Evolutionary conservation across 306 rosid species (phyloP), one percentile per base, ranked within the genome.

Genomic region (Lagenaria siceraria): DNA sequence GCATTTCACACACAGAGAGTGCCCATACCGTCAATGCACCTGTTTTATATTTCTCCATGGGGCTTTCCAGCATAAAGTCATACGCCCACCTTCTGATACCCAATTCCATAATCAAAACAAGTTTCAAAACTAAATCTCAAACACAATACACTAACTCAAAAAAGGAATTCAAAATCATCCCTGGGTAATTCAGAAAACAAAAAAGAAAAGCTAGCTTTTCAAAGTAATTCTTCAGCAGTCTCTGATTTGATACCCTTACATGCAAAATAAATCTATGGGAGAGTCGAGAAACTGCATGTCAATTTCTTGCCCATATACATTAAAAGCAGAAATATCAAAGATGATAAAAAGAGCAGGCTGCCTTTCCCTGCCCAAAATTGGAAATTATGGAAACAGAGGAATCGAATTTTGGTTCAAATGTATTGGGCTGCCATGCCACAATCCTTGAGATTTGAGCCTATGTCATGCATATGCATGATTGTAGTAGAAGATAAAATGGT

Each of bases 391-490:
- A 33, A 24, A 25, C 58, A 70, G 40, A 46, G 56, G 76, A 69
- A 69, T 69, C 53, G 76, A 24, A 68, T 68, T 42, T 42, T 38
- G 74, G 33, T 38, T 40, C 17, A 5, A 62, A 65, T 65, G 73
- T 7, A 33, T 10, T 65, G 73, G 51, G 6, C 48, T 64, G 49
- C 10, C 51, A 19, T 63, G 70, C 70, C 70, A 46, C 53, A 24
- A 71, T 48, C 76, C 56, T 71, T 71, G 54, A 69, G 75, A 42
- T 12, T 70, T 43, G 40, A 46, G 58, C 43, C 54, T 72, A 72
- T 49, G 76, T 49, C 76, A 72, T 49, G 40, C 76, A 72, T 13
- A 72, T 72, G 40, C 76, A 27, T 3, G 75, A 69, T 48, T 71
- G 38, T 71, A 18, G 58, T 48, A 48, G 53, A 71, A 46, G 76